phyloP scores from a whole-genome alignment of 306 rosid species.

The Acacia acuminata region DNA sequence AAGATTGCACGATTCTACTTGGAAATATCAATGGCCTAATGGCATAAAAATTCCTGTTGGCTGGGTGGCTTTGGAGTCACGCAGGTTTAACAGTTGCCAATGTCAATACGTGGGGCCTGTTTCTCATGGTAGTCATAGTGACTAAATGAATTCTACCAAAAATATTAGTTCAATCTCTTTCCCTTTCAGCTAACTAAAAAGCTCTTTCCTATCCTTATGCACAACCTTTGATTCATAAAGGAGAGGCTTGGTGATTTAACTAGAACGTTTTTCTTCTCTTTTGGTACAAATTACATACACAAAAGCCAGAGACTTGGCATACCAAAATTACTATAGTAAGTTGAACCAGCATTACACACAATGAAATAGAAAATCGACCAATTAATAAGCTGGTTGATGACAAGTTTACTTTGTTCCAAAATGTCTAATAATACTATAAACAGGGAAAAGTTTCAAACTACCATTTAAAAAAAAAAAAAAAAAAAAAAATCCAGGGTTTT shows the following conservation, averaged over 20 bases:
- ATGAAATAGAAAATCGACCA: background rate
- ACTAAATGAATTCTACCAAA: conserved; percentile 8
- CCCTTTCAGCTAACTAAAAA: background rate
- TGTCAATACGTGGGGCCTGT: background rate
- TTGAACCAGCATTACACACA: background rate
- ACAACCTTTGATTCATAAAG: conserved; percentile 2
- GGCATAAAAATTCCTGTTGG: background rate
- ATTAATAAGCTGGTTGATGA: background rate
- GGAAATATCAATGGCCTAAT: background rate
- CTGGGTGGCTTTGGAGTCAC: background rate
- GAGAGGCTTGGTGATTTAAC: background rate
- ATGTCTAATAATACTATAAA: background rate
- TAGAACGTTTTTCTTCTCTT: background rate
- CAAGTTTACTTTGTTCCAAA: background rate
- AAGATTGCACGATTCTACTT: background rate
- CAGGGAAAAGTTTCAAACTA: background rate
- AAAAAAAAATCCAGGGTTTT: background rate
- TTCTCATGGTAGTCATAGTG: background rate
- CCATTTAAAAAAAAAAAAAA: background rate
- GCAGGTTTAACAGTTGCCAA: conserved; percentile 5
- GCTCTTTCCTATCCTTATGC: background rate
- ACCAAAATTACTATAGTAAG: background rate
- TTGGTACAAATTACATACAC: background rate
- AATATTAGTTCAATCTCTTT: background rate
- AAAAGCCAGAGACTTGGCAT: background rate